These are phyloP conservation scores for Fusarium sp. DNA, from an alignment of 2,329 filamentous ascomycete genomes.

Conservation along the genomic window DNA sequence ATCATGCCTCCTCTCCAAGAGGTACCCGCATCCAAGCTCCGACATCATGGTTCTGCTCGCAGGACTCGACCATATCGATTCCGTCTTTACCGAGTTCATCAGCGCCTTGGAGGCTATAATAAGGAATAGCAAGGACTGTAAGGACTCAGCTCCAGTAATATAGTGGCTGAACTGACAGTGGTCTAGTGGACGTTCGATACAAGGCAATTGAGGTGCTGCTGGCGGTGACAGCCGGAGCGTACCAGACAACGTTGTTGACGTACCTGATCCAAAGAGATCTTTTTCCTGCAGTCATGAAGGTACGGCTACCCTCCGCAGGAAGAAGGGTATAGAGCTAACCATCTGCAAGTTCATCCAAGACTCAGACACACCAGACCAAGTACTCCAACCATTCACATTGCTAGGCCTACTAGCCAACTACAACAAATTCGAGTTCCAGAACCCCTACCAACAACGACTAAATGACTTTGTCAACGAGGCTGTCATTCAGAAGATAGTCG, in stretches of 20 bases:
- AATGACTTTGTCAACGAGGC: slow-evolving; percentile 96
- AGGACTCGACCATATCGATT: slow-evolving; percentile 88
- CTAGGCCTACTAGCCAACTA: slow-evolving; percentile 93
- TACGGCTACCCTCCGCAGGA: slow-evolving; percentile 51
- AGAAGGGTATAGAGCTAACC: background rate
- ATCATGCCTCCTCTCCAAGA: slow-evolving; percentile 83
- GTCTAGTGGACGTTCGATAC: slow-evolving; percentile 76
- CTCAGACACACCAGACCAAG: slow-evolving; percentile 70
- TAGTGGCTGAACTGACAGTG: slow-evolving; percentile 41
- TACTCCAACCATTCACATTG: slow-evolving; percentile 81
- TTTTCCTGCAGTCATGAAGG: slow-evolving; percentile 95
- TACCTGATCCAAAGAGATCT: slow-evolving; percentile 96
- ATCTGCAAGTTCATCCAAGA: slow-evolving; percentile 79
- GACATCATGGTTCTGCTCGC: slow-evolving; percentile 92
- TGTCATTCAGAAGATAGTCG: slow-evolving; percentile 84
- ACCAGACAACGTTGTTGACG: slow-evolving; percentile 91
- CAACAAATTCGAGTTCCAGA: slow-evolving; percentile 99
- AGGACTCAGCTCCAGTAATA: slow-evolving; percentile 46
- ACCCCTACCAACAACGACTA: slow-evolving; percentile 90
- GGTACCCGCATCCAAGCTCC: slow-evolving; percentile 93
- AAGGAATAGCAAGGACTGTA: slow-evolving; percentile 77
- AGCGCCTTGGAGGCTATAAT: slow-evolving; percentile 84
- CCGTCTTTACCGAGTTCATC: slow-evolving; percentile 89
- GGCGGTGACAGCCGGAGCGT: slow-evolving; percentile 90
- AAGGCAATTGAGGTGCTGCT: slow-evolving; percentile 86